Conservation (phyloP, 345 rosid species). For the Sonneratia alba region DNA sequence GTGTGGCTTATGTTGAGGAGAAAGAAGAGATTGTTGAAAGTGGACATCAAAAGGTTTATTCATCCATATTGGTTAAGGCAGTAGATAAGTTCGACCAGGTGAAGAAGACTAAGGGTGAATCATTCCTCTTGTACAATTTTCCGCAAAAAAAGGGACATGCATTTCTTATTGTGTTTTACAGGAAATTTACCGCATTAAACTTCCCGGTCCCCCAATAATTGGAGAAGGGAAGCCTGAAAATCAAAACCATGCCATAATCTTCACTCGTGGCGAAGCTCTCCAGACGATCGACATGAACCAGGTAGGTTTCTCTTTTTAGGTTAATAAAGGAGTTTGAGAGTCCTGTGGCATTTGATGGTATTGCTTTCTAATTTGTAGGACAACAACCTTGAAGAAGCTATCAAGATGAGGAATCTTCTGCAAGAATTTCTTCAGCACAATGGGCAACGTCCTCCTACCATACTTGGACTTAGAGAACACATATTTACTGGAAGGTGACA, state of each 20-base stretch:
- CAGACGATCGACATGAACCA: conserved; percentile 98
- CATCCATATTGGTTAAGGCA: conserved; percentile 77
- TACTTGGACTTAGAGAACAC: conserved; percentile 90
- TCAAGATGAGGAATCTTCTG: conserved; percentile 93
- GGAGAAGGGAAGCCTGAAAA: conserved; percentile 99
- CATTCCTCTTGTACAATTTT: not conserved
- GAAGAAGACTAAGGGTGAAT: conserved; percentile 1
- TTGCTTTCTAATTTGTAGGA: conserved; percentile 41
- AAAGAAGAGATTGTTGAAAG: conserved; percentile 52
- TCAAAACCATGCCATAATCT: conserved; percentile 84
- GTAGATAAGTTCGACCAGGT: conserved; percentile 79
- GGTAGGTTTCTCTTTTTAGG: conserved; percentile 27
- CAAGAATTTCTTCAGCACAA: conserved; percentile 72
- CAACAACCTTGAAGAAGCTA: conserved; percentile 85
- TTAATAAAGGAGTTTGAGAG: conserved; percentile 7
- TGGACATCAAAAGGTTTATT: conserved; percentile 41
- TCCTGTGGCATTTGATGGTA: conserved; percentile 14
- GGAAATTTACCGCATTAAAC: conserved; percentile 88
- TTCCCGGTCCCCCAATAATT: conserved; percentile 86
- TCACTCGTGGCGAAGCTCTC: conserved; percentile 95
- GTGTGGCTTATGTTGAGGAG: conserved; percentile 93
- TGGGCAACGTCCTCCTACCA: conserved; percentile 70
- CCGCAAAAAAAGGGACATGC: not conserved
- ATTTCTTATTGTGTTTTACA: conserved; percentile 12
- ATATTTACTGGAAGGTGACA: conserved; percentile 91